Conservation (phyloP, 1,284 basidiomycete genomes). For the Takashimella koratensis region DNA sequence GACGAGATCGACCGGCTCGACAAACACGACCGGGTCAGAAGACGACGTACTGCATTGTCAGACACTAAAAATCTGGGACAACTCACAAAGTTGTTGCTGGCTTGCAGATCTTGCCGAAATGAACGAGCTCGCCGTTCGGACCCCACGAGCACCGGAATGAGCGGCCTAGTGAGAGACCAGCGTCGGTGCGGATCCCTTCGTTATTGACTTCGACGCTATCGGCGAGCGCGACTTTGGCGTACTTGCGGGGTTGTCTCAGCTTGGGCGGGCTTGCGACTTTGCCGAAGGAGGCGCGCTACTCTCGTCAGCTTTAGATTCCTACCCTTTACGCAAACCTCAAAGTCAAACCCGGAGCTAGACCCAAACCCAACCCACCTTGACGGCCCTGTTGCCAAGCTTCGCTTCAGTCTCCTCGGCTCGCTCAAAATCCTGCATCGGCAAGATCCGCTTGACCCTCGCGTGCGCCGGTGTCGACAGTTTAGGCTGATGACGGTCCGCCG, state of each 20-base stretch:
- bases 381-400: conserved; percentile 62
- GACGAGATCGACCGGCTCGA: conserved; percentile 29
- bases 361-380: conserved; percentile 62
- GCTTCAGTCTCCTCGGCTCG: conserved; percentile 70
- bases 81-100: conserved; percentile 48
- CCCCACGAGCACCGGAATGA: conserved; percentile 92
- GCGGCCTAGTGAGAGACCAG: conserved; percentile 77
- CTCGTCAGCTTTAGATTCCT: conserved; percentile 9
- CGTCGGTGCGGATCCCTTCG: conserved; percentile 69
- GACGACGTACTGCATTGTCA: conserved; percentile 25
- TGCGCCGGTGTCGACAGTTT: not conserved
- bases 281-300: conserved; percentile 73
- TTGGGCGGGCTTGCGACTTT: conserved; percentile 64
- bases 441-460: conserved; percentile 2
- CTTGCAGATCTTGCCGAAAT: conserved; percentile 67
- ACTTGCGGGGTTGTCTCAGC: conserved; percentile 48
- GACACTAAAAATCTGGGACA: conserved; percentile 15
- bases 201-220: conserved; percentile 50
- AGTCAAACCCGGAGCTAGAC: too few species aligned
- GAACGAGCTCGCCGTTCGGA: conserved; percentile 69
- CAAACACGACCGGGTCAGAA: conserved; percentile 22
- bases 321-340: too few species aligned
- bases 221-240: conserved; percentile 31
- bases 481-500: not conserved
- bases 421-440: conserved; percentile 40